Evolutionary conservation across 148 eudicot species (phyloP), one percentile per base, ranked within the genome.

Genomic region (Vaccinium macrocarpon): DNA sequence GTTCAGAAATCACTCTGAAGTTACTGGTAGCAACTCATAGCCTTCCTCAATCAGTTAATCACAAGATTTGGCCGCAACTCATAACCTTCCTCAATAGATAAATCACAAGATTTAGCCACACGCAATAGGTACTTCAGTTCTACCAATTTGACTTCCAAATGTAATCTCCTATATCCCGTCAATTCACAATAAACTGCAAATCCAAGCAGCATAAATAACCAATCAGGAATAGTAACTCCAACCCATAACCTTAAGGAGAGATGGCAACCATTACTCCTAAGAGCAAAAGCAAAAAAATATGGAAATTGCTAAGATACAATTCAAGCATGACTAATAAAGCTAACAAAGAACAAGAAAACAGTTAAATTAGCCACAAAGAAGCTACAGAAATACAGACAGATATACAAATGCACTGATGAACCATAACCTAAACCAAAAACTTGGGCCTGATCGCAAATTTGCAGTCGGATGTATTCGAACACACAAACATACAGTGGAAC

Each of bases 131-230:
- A 29, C 74, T 50, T 72, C 82, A 79, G 80, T 79, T 46, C 76
- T 82, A 52, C 62, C 61, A 70, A 7, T 81, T 38, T 77, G 81
- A 81, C 84, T 76, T 80, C 82, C 18, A 78, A 84, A 52, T 62
- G 80, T 76, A 72, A 74, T 50, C 84, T 49, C 78, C 42, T 70
- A 16, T 48, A 51, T 35, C 4, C 19, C 25, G 23, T 6, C 8
- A 80, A 73, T 23, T 55, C 23, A 82, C 64, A 12, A 49, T 38
- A 38, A 88, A 84, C 90, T 88, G 90, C 88, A 86, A 84, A 86
- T 61, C 84, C 85, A 70, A 38, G 82, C 66, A 72, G 71, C 10
- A 79, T 25, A 25, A 6, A 85, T 66, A 29, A 81, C 55, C 62
- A 82, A 86, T 61, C 62, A 62, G 64, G 19, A 86, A 21, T 27